A percentile compares a stretch with the other conserved stretches of the same genome.
These are phyloP conservation scores for Polytrichum commune DNA, from an alignment of 225 moss, liverwort and hornwort species.

Conservation along the genomic window DNA sequence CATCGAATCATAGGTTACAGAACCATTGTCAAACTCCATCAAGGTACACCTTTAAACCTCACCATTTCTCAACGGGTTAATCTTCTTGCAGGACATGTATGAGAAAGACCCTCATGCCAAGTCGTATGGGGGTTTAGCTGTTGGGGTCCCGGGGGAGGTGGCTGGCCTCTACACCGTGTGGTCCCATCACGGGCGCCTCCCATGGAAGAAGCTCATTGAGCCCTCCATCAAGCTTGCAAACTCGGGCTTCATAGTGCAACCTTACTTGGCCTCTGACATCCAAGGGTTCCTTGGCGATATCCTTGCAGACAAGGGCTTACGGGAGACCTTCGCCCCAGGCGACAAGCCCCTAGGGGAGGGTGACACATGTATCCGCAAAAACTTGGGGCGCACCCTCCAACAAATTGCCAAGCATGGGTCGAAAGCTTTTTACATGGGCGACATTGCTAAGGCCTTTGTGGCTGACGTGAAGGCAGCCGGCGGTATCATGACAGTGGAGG, in stretches of 20 bases:
- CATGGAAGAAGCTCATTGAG: conserved; percentile 50
- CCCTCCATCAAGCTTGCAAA: conserved; percentile 60
- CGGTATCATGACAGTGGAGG: conserved; percentile 58
- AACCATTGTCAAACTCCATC: no score
- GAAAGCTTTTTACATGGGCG: conserved; percentile 52
- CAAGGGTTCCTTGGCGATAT: background rate
- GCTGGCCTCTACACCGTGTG: conserved; percentile 68
- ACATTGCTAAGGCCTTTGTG: conserved; percentile 51
- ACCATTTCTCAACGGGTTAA: no score
- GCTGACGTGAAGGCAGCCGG: conserved; percentile 59
- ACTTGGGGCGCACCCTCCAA: conserved; percentile 46
- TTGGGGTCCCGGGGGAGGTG: conserved; percentile 71
- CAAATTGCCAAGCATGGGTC: conserved; percentile 53
- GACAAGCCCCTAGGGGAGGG: conserved; percentile 48
- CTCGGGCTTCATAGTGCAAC: conserved; percentile 54
- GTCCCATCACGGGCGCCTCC: conserved; percentile 56
- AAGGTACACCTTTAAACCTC: no score
- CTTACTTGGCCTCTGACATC: conserved; percentile 47
- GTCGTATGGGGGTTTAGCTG: conserved; percentile 47
- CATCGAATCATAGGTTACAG: no score
- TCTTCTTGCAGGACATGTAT: conserved; percentile 65
- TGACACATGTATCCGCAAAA: conserved; percentile 46
- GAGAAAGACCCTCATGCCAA: conserved; percentile 32
- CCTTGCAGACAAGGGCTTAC: conserved; percentile 48
- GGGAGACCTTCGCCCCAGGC: conserved; percentile 51